Conservation (phyloP, 805 yeast genomes). For the Metschnikowia cubensis region DNA sequence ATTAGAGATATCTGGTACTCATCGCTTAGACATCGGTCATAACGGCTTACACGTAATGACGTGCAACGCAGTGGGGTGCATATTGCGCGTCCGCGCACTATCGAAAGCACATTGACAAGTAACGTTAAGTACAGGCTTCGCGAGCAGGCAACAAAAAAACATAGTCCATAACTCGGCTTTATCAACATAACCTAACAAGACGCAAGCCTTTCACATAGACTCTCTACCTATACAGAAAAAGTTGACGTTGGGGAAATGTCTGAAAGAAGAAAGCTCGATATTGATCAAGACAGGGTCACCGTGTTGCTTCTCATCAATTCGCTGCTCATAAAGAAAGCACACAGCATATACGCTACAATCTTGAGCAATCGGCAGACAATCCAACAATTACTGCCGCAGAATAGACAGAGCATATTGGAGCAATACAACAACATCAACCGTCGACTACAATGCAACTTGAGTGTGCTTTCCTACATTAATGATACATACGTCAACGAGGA, state of each 20-base stretch:
- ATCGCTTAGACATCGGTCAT: neutral
- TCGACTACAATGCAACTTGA: constrained; percentile 40
- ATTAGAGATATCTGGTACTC: neutral
- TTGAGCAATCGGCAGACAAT: constrained; percentile 34
- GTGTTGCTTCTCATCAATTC: constrained; percentile 40
- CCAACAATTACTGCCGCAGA: constrained; percentile 30
- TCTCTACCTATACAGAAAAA: neutral
- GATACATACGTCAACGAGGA: constrained; percentile 35
- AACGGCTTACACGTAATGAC: neutral
- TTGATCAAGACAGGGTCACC: constrained; percentile 41
- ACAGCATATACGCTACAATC: constrained; percentile 31
- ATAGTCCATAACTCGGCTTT: constrained; percentile 1
- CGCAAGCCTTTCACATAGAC: neutral
- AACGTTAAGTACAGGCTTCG: constrained; percentile 5
- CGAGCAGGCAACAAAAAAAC: constrained; percentile 5
- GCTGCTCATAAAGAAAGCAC: constrained; percentile 39
- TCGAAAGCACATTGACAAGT: neutral
- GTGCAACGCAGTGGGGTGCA: constrained; percentile 3
- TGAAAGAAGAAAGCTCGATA: constrained; percentile 18
- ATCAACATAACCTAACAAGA: constrained; percentile 1
- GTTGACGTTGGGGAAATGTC: constrained; percentile 7
- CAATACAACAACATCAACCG: constrained; percentile 39
- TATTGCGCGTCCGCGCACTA: constrained; percentile 1
- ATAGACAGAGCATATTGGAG: constrained; percentile 30
- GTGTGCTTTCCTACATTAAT: constrained; percentile 36